These are phyloP conservation scores for Schizochytrium sp. DNA, from an alignment of 108 stramenopile genomes.

Conservation along the genomic window DNA sequence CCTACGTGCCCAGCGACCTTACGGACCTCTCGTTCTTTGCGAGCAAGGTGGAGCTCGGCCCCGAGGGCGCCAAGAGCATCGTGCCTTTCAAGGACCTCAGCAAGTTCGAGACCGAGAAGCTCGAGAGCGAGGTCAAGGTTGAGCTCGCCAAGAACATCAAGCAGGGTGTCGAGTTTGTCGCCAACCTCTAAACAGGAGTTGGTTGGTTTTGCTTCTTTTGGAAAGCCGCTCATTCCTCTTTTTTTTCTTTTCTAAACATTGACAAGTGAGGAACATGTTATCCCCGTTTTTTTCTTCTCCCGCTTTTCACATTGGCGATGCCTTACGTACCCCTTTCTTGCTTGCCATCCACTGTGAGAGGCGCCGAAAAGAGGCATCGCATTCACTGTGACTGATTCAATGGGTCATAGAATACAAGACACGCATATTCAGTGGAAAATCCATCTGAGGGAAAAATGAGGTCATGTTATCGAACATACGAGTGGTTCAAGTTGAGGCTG, in stretches of 20 bases:
- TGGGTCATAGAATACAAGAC: too few species aligned
- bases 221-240: too few species aligned
- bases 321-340: neutral
- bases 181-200: neutral
- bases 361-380: too few species aligned
- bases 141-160: slow-evolving; percentile 82
- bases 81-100: slow-evolving; percentile 60
- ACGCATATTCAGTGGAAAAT: too few species aligned
- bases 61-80: slow-evolving; percentile 82
- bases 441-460: too few species aligned
- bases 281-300: neutral
- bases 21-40: slow-evolving; percentile 79
- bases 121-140: slow-evolving; percentile 83
- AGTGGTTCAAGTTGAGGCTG: too few species aligned
- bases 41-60: slow-evolving; percentile 80
- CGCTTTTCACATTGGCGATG: neutral
- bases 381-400: too few species aligned
- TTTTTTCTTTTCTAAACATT: too few species aligned
- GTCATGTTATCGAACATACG: too few species aligned
- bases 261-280: too few species aligned
- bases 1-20: neutral
- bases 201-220: too few species aligned
- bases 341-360: neutral
- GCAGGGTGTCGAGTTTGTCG: slow-evolving; percentile 89
- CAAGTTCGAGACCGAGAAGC: slow-evolving; percentile 80